Evolutionary conservation across 1,284 basidiomycete species (phyloP), one percentile per base, ranked within the genome.

Genomic region (Coniophora puteana): DNA sequence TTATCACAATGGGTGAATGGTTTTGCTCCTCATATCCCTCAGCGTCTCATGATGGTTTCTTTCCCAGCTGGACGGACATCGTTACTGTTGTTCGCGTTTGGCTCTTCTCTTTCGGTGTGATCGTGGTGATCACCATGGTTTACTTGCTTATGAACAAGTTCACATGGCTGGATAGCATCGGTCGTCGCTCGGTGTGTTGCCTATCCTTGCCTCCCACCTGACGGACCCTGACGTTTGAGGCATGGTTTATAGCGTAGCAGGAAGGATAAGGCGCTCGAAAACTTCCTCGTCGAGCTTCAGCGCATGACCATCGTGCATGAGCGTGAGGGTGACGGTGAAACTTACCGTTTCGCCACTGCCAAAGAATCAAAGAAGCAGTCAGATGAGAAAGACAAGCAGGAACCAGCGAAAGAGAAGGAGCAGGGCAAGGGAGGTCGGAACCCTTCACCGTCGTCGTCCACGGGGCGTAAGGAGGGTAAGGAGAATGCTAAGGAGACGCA

Each of bases 11-110:
- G 58, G 61, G 45, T 57, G 14, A 22, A 43, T 44, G n/a, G 25
- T 27, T 13, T n/a, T 27, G 8, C n/a, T 8, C n/a, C 10, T 27
- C n/a, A n/a, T 27, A 27, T 8, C 10, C 10, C 10, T n/a, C 10
- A 8, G n/a, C 26, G 26, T 27, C 26, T n/a, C 8, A 27, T 27
- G 10, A 10, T 27, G 26, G 8, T 27, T 27, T 10, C n/a, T 27
- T 13, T 24, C 8, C 22, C 27, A 65, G 65, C 44, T 68, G 68
- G 60, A 70, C 64, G 32, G 67, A 72, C 51, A 71, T 76, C 45
- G 72, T 76, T 39, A 74, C 74, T 2, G 61, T 76, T 33, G 60
- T 75, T 38, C 67, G 71, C 51, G 59, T 76, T 47, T 76, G 72
- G 71, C 54, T 54, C 20, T 76, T 58, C 62, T 70, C 67, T 12